phyloP scores from a whole-genome alignment of 495 filamentous ascomycete species.

The Penicillium antarcticum region DNA sequence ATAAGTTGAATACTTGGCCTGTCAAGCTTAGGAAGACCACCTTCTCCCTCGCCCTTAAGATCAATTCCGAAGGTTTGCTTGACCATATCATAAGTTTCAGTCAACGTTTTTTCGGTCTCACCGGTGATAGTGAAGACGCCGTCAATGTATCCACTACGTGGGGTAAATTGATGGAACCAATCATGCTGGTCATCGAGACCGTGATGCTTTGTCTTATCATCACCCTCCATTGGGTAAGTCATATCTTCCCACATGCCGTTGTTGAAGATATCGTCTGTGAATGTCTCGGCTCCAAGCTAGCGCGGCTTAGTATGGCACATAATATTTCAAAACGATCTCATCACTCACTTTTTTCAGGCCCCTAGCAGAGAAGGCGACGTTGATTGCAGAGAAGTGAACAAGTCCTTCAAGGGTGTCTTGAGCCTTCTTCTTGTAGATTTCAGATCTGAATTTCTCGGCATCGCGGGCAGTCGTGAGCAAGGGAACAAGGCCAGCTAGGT shows the following conservation, averaged over 20 bases:
- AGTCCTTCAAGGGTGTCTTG: background rate
- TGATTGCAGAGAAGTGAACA: background rate
- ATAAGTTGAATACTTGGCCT: background rate
- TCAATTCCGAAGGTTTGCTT: no score
- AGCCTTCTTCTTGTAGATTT: background rate
- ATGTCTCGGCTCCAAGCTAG: background rate
- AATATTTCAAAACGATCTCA: no score
- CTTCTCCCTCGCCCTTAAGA: no score
- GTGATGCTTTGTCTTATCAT: background rate
- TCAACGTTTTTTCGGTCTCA: background rate
- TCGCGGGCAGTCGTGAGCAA: background rate
- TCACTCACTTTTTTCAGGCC: background rate
- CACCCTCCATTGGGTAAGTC: background rate
- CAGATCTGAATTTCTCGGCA: background rate
- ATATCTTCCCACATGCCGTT: background rate
- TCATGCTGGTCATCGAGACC: slow-evolving; percentile 2
- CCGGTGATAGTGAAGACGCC: background rate
- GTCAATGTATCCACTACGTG: background rate
- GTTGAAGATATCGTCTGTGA: slow-evolving; percentile 1
- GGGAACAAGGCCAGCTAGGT: background rate
- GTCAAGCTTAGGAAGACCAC: background rate
- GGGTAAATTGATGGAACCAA: background rate
- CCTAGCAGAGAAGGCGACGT: background rate
- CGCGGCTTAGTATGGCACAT: background rate
- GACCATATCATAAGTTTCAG: background rate